Conservation (phyloP, 768 basidiomycete genomes). For the Scleroderma bovista region DNA sequence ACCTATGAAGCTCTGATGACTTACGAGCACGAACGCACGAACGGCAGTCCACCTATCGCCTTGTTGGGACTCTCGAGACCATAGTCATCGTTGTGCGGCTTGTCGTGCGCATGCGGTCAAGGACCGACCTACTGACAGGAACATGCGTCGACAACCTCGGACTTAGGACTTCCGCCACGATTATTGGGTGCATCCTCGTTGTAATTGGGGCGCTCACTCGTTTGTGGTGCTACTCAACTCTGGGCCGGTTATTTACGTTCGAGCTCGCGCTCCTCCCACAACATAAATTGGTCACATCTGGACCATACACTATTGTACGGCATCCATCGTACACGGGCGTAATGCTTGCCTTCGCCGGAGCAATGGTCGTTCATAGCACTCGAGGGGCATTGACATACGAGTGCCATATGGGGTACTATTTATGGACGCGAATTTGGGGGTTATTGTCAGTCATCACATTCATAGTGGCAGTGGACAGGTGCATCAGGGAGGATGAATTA, state of each 20-base stretch:
- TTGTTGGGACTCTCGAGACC: not conserved
- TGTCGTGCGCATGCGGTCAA: too few relatives aligned
- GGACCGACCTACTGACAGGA: not conserved
- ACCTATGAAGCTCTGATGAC: not conserved
- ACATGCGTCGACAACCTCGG: slow-evolving; percentile 10
- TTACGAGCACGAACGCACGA: not conserved
- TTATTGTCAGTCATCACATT: not conserved
- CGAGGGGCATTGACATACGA: not conserved
- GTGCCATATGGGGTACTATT: not conserved
- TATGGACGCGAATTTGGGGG: not conserved
- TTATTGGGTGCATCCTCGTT: slow-evolving; percentile 18
- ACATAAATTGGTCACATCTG: slow-evolving; percentile 34
- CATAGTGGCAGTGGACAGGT: not conserved
- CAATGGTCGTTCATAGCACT: not conserved
- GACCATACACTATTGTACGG: slow-evolving; percentile 37
- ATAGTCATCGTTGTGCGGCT: not conserved
- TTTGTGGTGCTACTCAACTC: slow-evolving; percentile 28
- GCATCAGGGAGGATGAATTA: slow-evolving; percentile 1
- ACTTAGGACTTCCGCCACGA: slow-evolving; percentile 5
- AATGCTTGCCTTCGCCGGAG: not conserved
- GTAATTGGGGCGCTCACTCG: slow-evolving; percentile 25
- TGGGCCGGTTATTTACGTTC: slow-evolving; percentile 37
- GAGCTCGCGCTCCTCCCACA: slow-evolving; percentile 31
- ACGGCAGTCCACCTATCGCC: not conserved
- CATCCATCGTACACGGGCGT: slow-evolving; percentile 27